Evolutionary conservation across 805 yeast species (phyloP).

Genomic region (Starmerella ratchasimensis): DNA sequence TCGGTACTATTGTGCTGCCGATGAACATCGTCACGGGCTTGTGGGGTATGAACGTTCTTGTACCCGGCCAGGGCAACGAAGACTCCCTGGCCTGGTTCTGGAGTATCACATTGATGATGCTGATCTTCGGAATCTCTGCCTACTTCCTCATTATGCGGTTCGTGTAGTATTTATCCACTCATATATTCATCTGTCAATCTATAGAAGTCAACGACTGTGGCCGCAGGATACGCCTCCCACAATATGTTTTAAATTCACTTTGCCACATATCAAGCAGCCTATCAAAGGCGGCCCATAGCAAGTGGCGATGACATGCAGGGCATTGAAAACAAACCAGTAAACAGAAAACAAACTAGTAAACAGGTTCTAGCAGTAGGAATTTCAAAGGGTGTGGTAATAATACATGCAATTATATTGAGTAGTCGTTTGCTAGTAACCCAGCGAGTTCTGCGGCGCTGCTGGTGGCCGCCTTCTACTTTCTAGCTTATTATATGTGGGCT

Average conservation of each 20-base stretch:
- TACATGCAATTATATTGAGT: too few species aligned
- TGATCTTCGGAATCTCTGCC: conserved; percentile 24
- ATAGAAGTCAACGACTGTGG: too few species aligned
- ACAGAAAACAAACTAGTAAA: too few species aligned
- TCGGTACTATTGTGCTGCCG: conserved; percentile 92
- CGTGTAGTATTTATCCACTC: conserved; percentile 6
- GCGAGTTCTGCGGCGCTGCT: conserved; percentile 12
- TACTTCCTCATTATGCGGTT: conserved; percentile 18
- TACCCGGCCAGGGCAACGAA: conserved; percentile 68
- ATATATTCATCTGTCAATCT: too few species aligned
- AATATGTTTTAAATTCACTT: too few species aligned
- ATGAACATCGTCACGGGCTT: conserved; percentile 90
- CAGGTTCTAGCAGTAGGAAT: too few species aligned
- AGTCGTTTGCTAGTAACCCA: conserved; percentile 11
- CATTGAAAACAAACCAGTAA: too few species aligned
- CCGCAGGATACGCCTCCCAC: too few species aligned
- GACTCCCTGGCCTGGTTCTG: conserved; percentile 57
- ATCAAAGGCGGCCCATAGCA: neutral
- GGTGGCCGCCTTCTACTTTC: conserved; percentile 13
- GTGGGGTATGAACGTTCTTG: conserved; percentile 98
- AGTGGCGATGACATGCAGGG: neutral
- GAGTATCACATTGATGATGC: conserved; percentile 23
- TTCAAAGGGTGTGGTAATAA: too few species aligned
- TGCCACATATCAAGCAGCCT: too few species aligned
- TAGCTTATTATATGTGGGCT: conserved; percentile 11